Conservation (phyloP, 495 filamentous ascomycete species). For the Penicillium malachiteum region DNA sequence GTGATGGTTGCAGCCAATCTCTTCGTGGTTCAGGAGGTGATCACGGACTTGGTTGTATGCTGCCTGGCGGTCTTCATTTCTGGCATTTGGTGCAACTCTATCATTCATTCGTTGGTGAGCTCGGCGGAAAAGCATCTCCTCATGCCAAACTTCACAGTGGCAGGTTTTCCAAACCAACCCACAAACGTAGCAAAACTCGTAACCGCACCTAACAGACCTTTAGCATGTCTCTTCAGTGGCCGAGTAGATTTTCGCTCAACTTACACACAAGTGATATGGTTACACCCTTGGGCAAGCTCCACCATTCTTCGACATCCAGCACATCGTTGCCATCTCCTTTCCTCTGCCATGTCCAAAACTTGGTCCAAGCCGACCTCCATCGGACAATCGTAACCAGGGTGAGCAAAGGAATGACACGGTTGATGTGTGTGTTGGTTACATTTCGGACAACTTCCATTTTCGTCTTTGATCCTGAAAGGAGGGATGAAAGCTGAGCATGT, state of each 20-base stretch:
- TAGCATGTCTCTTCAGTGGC: neutral
- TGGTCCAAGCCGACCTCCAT: neutral
- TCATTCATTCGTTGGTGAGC: neutral
- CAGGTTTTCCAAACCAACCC: neutral
- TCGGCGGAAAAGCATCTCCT: neutral
- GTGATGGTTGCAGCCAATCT: neutral
- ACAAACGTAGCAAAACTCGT: conserved; percentile 2
- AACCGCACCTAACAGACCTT: neutral
- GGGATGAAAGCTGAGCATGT: neutral
- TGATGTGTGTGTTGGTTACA: neutral
- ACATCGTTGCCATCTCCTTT: neutral
- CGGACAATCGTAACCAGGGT: neutral
- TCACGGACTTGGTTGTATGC: neutral
- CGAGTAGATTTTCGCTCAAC: neutral
- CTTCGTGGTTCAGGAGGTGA: neutral
- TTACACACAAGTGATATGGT: neutral
- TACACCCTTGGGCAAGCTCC: neutral
- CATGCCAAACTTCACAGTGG: neutral
- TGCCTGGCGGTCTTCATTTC: neutral
- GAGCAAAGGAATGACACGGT: neutral
- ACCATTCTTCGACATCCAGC: neutral
- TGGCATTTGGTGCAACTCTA: neutral
- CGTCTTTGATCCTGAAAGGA: neutral
- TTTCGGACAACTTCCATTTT: neutral
- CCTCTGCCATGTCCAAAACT: neutral